A percentile compares a stretch with the other conserved stretches of the same genome.
phyloP scores from a whole-genome alignment of 2,329 filamentous ascomycete species.

The Sporothrix inflata region DNA sequence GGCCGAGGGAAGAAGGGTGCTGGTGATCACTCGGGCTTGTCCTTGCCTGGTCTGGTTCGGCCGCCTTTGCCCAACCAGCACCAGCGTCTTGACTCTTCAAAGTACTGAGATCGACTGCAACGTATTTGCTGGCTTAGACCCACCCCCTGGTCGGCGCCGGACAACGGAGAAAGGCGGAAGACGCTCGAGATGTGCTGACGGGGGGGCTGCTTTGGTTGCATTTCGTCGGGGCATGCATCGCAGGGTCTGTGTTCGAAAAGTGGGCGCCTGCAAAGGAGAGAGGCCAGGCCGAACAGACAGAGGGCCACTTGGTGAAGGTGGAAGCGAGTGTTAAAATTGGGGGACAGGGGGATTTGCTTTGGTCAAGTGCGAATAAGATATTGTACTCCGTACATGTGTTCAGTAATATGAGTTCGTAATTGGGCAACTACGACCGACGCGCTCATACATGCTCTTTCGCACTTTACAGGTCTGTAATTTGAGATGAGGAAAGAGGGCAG shows the following conservation, averaged over 20 bases:
- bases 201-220: constrained; percentile 19
- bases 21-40: constrained; percentile 15
- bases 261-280: neutral
- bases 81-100: constrained; percentile 2
- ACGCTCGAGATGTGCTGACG: neutral
- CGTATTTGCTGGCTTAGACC: constrained; percentile 10
- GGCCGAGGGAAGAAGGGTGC: neutral
- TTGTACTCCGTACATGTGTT: neutral
- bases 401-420: constrained; percentile 1
- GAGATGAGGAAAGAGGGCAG: neutral
- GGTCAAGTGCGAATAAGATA: no score
- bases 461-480: neutral
- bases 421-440: neutral
- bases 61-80: neutral
- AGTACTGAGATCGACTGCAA: constrained; percentile 10
- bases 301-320: neutral
- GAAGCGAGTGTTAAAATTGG: neutral
- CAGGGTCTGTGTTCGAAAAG: constrained; percentile 18
- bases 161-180: constrained; percentile 18
- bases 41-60: neutral
- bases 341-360: neutral
- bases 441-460: neutral
- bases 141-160: constrained; percentile 9
- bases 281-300: neutral
- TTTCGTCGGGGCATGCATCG: constrained; percentile 15